These are phyloP conservation scores for Datura wrightii DNA, from an alignment of 257 asterid genomes.

Conservation along the genomic window DNA sequence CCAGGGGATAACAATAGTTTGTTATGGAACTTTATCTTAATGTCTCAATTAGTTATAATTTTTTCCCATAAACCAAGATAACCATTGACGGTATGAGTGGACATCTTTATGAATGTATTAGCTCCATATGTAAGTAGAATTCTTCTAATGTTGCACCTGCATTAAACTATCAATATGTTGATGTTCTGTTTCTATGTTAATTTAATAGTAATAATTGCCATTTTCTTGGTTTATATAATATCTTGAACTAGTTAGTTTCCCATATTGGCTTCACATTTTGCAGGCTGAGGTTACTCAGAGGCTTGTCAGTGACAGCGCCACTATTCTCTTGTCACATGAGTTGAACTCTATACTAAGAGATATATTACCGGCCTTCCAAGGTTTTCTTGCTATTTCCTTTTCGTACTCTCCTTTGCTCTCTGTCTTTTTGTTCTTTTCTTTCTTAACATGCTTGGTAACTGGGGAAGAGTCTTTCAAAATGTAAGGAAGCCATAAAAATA, in stretches of 20 bases:
- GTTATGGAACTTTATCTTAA: conserved; percentile 7
- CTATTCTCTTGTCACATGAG: not conserved
- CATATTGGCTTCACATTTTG: not conserved
- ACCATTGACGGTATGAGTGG: not conserved
- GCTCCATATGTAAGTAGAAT: not conserved
- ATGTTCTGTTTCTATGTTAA: not conserved
- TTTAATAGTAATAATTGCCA: not conserved
- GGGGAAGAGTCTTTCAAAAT: not conserved
- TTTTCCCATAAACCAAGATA: not conserved
- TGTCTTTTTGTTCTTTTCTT: not conserved
- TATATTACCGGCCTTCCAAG: not conserved
- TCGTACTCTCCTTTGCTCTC: not conserved
- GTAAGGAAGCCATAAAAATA: not conserved
- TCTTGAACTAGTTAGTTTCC: not conserved
- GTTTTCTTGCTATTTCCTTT: not conserved
- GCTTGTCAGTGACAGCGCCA: not conserved
- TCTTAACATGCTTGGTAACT: not conserved
- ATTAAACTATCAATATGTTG: not conserved
- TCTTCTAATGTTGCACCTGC: not conserved
- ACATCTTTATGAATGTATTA: not conserved
- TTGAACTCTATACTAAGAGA: not conserved
- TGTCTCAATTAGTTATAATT: not conserved
- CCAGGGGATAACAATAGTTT: not conserved
- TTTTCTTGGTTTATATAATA: not conserved
- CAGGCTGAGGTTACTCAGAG: not conserved